Conservation (phyloP, 1,139 yeast genomes). For the Kluyveromyces marxianus region DNA sequence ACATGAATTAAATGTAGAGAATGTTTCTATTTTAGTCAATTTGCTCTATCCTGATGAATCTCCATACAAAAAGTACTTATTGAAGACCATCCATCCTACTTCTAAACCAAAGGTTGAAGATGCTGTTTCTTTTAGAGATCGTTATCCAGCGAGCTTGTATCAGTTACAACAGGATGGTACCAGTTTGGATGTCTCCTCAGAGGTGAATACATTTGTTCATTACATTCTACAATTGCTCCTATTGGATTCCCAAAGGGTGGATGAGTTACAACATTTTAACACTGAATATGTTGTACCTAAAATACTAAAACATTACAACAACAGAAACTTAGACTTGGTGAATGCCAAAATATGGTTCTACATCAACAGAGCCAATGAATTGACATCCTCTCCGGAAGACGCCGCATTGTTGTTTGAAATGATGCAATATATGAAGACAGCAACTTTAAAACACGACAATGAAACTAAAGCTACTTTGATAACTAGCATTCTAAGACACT, state of each 20-base stretch:
- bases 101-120: conserved; percentile 29
- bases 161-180: conserved; percentile 21
- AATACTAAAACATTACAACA: conserved; percentile 57
- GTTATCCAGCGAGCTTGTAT: conserved; percentile 29
- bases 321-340: conserved; percentile 78
- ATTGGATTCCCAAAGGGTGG: conserved; percentile 51
- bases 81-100: conserved; percentile 34
- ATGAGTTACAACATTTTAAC: conserved; percentile 47
- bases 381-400: conserved; percentile 38
- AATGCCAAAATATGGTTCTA: conserved; percentile 94
- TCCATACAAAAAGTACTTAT: conserved; percentile 39
- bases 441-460: conserved; percentile 84
- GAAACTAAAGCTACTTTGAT: conserved; percentile 87
- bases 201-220: conserved; percentile 73
- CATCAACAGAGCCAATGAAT: conserved; percentile 71
- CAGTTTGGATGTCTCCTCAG: conserved; percentile 49
- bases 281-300: conserved; percentile 39
- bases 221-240: conserved; percentile 70
- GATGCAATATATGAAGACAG: conserved; percentile 72
- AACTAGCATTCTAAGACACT: conserved; percentile 76
- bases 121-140: conserved; percentile 25
- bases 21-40: conserved; percentile 48
- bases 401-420: conserved; percentile 60
- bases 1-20: conserved; percentile 47
- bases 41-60: conserved; percentile 43